Base-by-base conservation (phyloP, 2,329 filamentous ascomycete genomes). In the Drechmeria coniospora region DNA sequence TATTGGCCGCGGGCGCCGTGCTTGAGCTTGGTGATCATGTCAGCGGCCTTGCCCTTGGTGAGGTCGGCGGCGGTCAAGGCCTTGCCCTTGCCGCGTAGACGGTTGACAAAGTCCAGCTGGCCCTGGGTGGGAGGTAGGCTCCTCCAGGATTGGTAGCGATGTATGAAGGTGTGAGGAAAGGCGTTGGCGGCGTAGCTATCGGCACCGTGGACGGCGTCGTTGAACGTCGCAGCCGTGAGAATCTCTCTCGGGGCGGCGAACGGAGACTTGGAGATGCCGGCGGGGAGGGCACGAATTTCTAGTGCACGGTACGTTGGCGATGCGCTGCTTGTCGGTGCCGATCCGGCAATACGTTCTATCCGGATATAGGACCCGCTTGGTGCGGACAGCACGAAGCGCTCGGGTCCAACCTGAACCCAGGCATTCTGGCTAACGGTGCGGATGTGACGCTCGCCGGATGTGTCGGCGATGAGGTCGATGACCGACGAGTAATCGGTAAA, bases 401-500 rank as follows among this genome's bases (percentile, higher is more conserved):
- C 59, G 1, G 64, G 57, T n/a, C 65, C 72, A 20, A 87, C 67
- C 39, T 78, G 72, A 2, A 95, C 83, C 90, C 90, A 98, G 0
- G 82, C 65, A 45, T 80, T 60, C 10, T 62, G 63, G 46, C 83
- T 93, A 13, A 92, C 59, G 11, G 66, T 59, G 24, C 82, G 73
- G 34, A 95, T 84, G 44, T 86, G 77, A 24, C 64, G 63, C 43
- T 95, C 87, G 16, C 70, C 72, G 3, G 74, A 78, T 1, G 74
- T 77, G 47, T 95, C 87, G 24, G 76, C 67, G 20, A 98, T 77
- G 10, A 98, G 66, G 43, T 95, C 90, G 37, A 84, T 76, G n/a
- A 98, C 74, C 3, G 79, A 87, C 32, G 80, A 79, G 49, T 95
- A 98, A 41, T 93, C 82, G 6, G 81, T 87, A 44, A 95, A 92